Evolutionary conservation across 208 protist genomes (phyloP), one percentile per base, ranked within the genome.

Genomic region (Leishmania braziliensis): DNA sequence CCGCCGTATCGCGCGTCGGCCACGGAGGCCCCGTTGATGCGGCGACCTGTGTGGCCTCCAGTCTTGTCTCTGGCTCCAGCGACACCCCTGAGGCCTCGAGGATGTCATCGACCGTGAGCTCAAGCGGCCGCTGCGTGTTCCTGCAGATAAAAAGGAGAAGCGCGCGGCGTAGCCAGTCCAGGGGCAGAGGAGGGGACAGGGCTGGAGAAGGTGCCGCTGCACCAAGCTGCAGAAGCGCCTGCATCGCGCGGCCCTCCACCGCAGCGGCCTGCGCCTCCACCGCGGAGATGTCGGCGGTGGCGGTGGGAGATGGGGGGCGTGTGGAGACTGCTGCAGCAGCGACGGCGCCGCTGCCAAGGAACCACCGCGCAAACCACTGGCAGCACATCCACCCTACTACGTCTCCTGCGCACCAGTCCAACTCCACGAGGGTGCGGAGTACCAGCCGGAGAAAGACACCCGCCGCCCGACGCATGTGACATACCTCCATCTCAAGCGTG

Each of bases 91-190:
- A 76, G 2, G 77, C 70, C 36, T 46, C 78, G n/a, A 88, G 33
- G 29, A 90, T 33, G 62, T 90, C 87, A 14, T 83, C 70, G 29
- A 90, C 16, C 3, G 81, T 84, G n/a, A 90, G 79, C 70, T 90
- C 87, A 43, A 90, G 82, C 68, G 87, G 87, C 23, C 77, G 58
- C 54, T 63, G 66, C 16, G 3, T 48, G 51, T 60, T 33, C 39
- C 84, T 82, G 18, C 72, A 82, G 23, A 69, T 74, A 77, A 88
- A 88, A 50, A 88, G 84, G 1, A 90, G 79, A 78, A 90, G 75
- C 73, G 81, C 80, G 50, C 84, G 82, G 18, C 81, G 81, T 14
- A 87, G 77, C 86, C 82, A 88, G 39, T 76, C 65, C 50, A 86
- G 77, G 14, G 69, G n/a, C 1, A 2, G 10, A 18, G 36, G 68